phyloP scores from a whole-genome alignment of 768 basidiomycete species.

The Lentinula boryana region DNA sequence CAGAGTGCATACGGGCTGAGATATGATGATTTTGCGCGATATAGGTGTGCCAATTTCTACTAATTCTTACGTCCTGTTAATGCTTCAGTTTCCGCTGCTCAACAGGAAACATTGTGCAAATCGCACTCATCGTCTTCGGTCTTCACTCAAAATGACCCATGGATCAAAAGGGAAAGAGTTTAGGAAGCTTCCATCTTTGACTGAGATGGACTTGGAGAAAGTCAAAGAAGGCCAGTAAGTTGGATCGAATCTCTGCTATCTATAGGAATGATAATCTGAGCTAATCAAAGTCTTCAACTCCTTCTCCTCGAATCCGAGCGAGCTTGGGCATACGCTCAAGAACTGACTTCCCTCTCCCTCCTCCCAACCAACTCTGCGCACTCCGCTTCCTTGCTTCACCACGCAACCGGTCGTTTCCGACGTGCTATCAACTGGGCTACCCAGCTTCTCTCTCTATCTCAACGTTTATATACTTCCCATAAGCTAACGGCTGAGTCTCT shows the following conservation, averaged over 20 bases:
- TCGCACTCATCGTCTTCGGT: conserved; percentile 82
- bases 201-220: conserved; percentile 38
- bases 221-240: conserved; percentile 80
- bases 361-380: conserved; percentile 44
- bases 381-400: conserved; percentile 58
- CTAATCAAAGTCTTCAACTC: conserved; percentile 60
- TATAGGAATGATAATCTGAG: conserved; percentile 7
- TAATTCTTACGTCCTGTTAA: background rate
- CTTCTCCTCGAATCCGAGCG: conserved; percentile 88
- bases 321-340: conserved; percentile 87
- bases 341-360: conserved; percentile 51
- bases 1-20: conserved; percentile 87
- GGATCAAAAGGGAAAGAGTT: conserved; percentile 71
- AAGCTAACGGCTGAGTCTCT: conserved; percentile 53
- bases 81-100: background rate
- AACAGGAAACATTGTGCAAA: conserved; percentile 86
- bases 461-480: conserved; percentile 47
- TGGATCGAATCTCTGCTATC: conserved; percentile 7
- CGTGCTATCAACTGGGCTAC: conserved; percentile 76
- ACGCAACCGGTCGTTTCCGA: conserved; percentile 74
- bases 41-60: conserved; percentile 44
- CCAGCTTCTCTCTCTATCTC: conserved; percentile 68
- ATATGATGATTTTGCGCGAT: conserved; percentile 83
- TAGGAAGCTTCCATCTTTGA: conserved; percentile 71
- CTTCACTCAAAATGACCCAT: conserved; percentile 77